A percentile compares a stretch with the other conserved stretches of the same genome.
These are phyloP conservation scores for Coemansia sp. DNA, from an alignment of 192 early-diverging fungal genomes.

Conservation along the genomic window DNA sequence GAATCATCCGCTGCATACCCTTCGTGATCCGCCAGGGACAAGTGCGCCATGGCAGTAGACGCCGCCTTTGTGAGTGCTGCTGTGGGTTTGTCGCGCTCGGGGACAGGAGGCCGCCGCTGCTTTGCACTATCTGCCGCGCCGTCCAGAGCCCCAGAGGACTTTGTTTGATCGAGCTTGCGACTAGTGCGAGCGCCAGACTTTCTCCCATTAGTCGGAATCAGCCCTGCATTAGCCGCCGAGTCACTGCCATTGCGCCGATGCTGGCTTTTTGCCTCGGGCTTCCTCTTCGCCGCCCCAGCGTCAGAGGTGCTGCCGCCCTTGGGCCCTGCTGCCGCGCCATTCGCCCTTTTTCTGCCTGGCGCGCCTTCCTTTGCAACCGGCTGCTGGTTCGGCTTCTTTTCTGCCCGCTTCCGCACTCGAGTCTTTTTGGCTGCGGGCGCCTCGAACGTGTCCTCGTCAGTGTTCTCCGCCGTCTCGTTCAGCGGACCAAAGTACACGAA, in stretches of 20 bases:
- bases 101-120: slow-evolving; percentile 32
- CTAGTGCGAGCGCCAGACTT: slow-evolving; percentile 48
- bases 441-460: slow-evolving; percentile 23
- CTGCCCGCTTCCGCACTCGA: slow-evolving; percentile 31
- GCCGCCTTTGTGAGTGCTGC: slow-evolving; percentile 3
- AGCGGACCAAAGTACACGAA: slow-evolving; percentile 53
- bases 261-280: slow-evolving; percentile 19
- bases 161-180: slow-evolving; percentile 40
- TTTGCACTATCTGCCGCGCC: slow-evolving; percentile 10
- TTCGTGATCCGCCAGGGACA: background rate
- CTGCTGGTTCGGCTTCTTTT: slow-evolving; percentile 28
- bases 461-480: slow-evolving; percentile 30
- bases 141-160: slow-evolving; percentile 8
- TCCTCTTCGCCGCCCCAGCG: slow-evolving; percentile 24
- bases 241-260: slow-evolving; percentile 28
- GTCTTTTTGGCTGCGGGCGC: slow-evolving; percentile 19
- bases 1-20: background rate
- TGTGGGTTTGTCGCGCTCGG: slow-evolving; percentile 25
- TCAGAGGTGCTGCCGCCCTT: slow-evolving; percentile 16
- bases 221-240: slow-evolving; percentile 10
- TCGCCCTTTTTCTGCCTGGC: slow-evolving; percentile 20
- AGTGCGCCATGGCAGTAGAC: background rate
- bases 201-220: slow-evolving; percentile 45
- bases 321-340: slow-evolving; percentile 11
- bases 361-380: slow-evolving; percentile 15